A percentile compares a stretch with the other conserved stretches of the same genome.
These are phyloP conservation scores for Heliamphora exappendiculata DNA, from an alignment of 148 eudicot species.

Conservation along the genomic window DNA sequence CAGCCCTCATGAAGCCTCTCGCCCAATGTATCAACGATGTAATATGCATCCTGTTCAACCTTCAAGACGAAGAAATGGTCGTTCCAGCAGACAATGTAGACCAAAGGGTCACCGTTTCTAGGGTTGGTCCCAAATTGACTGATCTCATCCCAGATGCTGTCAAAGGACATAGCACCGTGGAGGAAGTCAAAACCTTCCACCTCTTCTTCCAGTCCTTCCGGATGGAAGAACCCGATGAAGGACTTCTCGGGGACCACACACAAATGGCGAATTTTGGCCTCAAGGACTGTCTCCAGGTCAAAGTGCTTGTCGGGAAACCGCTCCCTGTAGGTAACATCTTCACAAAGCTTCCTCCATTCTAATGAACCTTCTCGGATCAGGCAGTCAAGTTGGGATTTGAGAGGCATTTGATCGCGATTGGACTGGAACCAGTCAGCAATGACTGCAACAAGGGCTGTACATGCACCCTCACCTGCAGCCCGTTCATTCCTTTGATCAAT, in stretches of 20 bases:
- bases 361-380: slow-evolving; percentile 71
- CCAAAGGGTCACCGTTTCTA: slow-evolving; percentile 31
- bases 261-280: slow-evolving; percentile 56
- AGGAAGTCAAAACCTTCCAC: slow-evolving; percentile 51
- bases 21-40: slow-evolving; percentile 75
- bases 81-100: slow-evolving; percentile 73
- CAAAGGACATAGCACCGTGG: slow-evolving; percentile 73
- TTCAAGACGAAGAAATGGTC: slow-evolving; percentile 75
- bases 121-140: slow-evolving; percentile 17
- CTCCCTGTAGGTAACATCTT: slow-evolving; percentile 35
- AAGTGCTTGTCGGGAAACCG: slow-evolving; percentile 80
- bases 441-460: slow-evolving; percentile 76
- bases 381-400: slow-evolving; percentile 66
- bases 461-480: slow-evolving; percentile 84
- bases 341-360: slow-evolving; percentile 76
- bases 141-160: slow-evolving; percentile 80
- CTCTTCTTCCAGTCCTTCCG: slow-evolving; percentile 50
- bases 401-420: slow-evolving; percentile 56
- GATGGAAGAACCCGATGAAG: slow-evolving; percentile 76
- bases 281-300: slow-evolving; percentile 70
- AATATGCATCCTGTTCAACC: slow-evolving; percentile 70
- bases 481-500: slow-evolving; percentile 75
- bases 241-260: slow-evolving; percentile 48
- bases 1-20: slow-evolving; percentile 87
- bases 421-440: slow-evolving; percentile 73